Conservation (phyloP, 371 early-diverging fungal genomes). For the Gilbertella persicaria region DNA sequence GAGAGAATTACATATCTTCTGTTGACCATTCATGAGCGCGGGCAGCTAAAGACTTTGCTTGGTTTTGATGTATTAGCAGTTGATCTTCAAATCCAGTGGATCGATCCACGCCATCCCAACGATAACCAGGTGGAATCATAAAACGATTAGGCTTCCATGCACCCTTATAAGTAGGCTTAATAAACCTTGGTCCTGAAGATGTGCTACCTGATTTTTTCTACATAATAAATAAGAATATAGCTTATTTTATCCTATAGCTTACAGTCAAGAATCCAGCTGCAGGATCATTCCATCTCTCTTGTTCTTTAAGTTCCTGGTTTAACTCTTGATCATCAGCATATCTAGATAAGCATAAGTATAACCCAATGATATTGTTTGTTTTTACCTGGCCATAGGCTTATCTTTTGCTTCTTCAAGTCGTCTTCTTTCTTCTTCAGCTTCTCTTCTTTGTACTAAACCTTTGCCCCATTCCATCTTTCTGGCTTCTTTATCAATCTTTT, state of each 20-base stretch:
- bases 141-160: conserved; percentile 80
- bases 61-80: conserved; percentile 53
- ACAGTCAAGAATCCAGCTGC: conserved; percentile 66
- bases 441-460: conserved; percentile 71
- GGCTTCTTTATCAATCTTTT: conserved; percentile 66
- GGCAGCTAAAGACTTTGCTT: conserved; percentile 44
- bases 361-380: not conserved
- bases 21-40: conserved; percentile 70
- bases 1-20: conserved; percentile 62
- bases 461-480: conserved; percentile 77
- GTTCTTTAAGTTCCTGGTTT: conserved; percentile 62
- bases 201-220: conserved; percentile 20
- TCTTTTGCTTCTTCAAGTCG: conserved; percentile 59
- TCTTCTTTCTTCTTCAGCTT: conserved; percentile 47
- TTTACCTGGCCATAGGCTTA: conserved; percentile 65
- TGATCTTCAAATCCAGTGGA: conserved; percentile 85
- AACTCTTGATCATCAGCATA: conserved; percentile 66
- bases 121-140: conserved; percentile 82
- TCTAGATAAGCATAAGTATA: conserved; percentile 29
- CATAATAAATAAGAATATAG: too few relatives aligned
- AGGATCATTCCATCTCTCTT: conserved; percentile 70
- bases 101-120: conserved; percentile 94
- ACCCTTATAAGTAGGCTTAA: conserved; percentile 59
- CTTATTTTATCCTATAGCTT: too few relatives aligned
- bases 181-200: conserved; percentile 38